A percentile compares a stretch with the other conserved stretches of the same genome.
These are phyloP conservation scores for Cucurbitaria berberidis DNA, from an alignment of 2,329 filamentous ascomycete genomes.

Conservation along the genomic window DNA sequence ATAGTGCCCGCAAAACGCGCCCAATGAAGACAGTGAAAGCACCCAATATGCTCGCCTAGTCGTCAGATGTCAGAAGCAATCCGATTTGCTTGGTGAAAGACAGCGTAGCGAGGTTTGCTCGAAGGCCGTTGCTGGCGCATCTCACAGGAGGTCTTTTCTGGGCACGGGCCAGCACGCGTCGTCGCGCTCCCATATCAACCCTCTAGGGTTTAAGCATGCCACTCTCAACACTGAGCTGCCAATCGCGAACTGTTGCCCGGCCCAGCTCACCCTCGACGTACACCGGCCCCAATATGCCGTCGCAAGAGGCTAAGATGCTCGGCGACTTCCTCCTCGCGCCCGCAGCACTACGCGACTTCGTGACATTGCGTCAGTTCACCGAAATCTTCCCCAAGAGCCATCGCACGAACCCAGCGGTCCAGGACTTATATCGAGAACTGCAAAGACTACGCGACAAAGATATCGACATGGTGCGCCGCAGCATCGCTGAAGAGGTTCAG, in stretches of 20 bases:
- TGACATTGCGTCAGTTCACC: slow-evolving; percentile 77
- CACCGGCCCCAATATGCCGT: slow-evolving; percentile 62
- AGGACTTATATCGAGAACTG: slow-evolving; percentile 77
- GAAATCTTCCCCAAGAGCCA: slow-evolving; percentile 74
- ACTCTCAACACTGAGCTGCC: slow-evolving; percentile 23
- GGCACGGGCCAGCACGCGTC: slow-evolving; percentile 31
- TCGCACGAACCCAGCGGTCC: slow-evolving; percentile 70
- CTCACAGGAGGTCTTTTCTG: slow-evolving; percentile 26
- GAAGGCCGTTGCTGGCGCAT: slow-evolving; percentile 13
- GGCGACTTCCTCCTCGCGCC: slow-evolving; percentile 79
- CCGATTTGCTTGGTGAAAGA: slow-evolving; percentile 13
- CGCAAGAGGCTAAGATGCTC: slow-evolving; percentile 76
- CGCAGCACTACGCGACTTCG: slow-evolving; percentile 73
- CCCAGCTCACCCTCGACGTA: background rate
- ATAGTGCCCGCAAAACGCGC: slow-evolving; percentile 10
- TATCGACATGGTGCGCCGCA: slow-evolving; percentile 70
- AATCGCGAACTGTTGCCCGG: background rate
- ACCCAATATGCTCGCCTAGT: background rate
- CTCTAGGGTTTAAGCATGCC: background rate
- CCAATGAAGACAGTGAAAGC: slow-evolving; percentile 5
- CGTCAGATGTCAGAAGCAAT: background rate
- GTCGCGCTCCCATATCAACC: slow-evolving; percentile 23
- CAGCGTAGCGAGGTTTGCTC: slow-evolving; percentile 12
- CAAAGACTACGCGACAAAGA: slow-evolving; percentile 74
- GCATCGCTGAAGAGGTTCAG: slow-evolving; percentile 69